A percentile compares a stretch with the other conserved stretches of the same genome.
Evolutionary conservation across 306 rosid genomes (phyloP).

Genomic region (Quercus glauca): DNA sequence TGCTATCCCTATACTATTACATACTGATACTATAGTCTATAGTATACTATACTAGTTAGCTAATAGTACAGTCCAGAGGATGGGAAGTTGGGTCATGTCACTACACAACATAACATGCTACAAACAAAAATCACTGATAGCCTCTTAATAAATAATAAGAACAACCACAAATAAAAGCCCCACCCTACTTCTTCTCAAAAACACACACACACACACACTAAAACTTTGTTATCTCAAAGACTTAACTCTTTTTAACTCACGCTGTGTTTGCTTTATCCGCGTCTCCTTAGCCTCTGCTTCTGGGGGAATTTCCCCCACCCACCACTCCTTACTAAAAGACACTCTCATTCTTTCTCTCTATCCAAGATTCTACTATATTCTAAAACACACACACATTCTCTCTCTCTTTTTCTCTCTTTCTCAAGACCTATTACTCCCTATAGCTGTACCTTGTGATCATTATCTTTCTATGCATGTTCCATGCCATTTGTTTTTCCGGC

Average conservation of each 20-base stretch:
- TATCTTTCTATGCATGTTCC: slow-evolving; percentile 49
- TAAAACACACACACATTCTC: background rate
- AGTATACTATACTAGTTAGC: too few species aligned
- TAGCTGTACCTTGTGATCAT: slow-evolving; percentile 15
- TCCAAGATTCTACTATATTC: background rate
- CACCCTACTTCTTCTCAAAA: too few species aligned
- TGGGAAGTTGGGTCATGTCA: slow-evolving; percentile 5
- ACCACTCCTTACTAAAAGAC: background rate
- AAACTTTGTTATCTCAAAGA: background rate
- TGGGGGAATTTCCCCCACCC: slow-evolving; percentile 35
- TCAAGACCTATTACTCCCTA: background rate
- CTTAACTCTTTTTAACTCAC: background rate
- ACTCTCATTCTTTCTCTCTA: slow-evolving; percentile 5
- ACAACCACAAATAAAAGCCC: background rate
- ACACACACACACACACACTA: too few species aligned
- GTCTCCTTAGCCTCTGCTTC: slow-evolving; percentile 37
- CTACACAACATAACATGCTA: slow-evolving; percentile 4
- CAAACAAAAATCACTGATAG: background rate
- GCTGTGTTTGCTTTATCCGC: slow-evolving; percentile 27
- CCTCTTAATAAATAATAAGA: background rate
- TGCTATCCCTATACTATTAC: background rate
- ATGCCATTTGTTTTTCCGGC: slow-evolving; percentile 34
- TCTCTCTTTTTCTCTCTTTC: background rate
- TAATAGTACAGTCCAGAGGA: background rate
- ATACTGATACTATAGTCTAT: too few species aligned